A percentile compares a stretch with the other conserved stretches of the same genome.
These are phyloP conservation scores for Fusarium pseudonygamai DNA, from an alignment of 2,329 filamentous ascomycete species.

Conservation along the genomic window DNA sequence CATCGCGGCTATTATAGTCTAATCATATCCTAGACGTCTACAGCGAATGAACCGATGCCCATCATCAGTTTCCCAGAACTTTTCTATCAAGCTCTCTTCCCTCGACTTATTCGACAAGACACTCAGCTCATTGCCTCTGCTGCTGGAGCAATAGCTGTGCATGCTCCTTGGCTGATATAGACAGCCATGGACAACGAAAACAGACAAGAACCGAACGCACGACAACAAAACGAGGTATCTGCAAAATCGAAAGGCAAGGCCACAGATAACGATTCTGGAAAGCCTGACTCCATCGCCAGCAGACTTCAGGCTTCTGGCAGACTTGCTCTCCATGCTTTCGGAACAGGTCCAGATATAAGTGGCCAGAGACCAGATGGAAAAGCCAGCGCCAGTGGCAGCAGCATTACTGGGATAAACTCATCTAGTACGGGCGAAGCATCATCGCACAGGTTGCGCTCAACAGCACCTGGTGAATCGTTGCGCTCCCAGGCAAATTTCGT, in stretches of 20 bases:
- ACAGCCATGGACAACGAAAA: slow-evolving; percentile 25
- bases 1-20: background rate
- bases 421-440: slow-evolving; percentile 33
- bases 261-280: slow-evolving; percentile 26
- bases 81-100: background rate
- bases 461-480: slow-evolving; percentile 26
- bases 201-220: background rate
- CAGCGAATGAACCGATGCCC: background rate
- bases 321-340: slow-evolving; percentile 41
- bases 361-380: slow-evolving; percentile 34
- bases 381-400: slow-evolving; percentile 16
- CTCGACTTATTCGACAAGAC: background rate
- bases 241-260: slow-evolving; percentile 31
- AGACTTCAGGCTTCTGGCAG: slow-evolving; percentile 44
- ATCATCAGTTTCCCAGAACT: background rate
- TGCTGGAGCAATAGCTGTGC: background rate
- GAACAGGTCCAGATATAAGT: slow-evolving; percentile 27
- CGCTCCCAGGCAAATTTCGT: slow-evolving; percentile 18
- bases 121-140: background rate
- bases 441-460: slow-evolving; percentile 32
- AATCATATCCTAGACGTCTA: background rate
- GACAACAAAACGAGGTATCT: background rate
- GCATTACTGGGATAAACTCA: slow-evolving; percentile 20
- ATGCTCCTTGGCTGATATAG: background rate
- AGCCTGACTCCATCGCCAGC: slow-evolving; percentile 26